Base-by-base conservation (phyloP, 176 grass and related monocot species). In the Puccinellia tenuiflora region DNA sequence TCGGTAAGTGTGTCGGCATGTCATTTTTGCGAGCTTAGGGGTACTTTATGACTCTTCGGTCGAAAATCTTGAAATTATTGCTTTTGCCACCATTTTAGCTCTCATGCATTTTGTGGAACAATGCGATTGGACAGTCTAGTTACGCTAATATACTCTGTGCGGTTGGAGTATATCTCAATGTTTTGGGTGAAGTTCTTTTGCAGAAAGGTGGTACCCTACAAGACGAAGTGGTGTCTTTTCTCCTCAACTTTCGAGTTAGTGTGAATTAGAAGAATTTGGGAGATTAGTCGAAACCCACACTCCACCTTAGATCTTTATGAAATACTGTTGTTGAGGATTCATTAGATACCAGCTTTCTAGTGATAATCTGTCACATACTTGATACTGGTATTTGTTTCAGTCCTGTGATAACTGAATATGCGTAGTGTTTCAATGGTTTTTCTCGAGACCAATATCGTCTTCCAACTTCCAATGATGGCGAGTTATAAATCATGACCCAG, bases 191-290 rank as follows among this genome's bases (percentile, higher is more conserved):
- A 80, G 6, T 24, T 69, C 45, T 78, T 81, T 45, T 72, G 65
- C 54, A 55, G 7, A 82, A 86, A 88, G 76, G 54, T 78, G 68
- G 26, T 64, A 82, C 52, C 63, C 54, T 70, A 61, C 30, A 42
- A 42, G 78, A 76, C 51, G 20, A 82, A 73, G 88, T 86, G 64
- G 21, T 57, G 54, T 66, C 66, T 64, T 82, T 57, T 64, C 74
- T 79, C 75, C 20, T 35, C n/a, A 70, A 55, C 55, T 83, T 72
- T 81, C 0, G 26, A 77, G 53, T 64, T 56, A 33, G 26, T 59
- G 28, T 67, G 59, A 83, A 59, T n/a, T 72, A 38, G 34, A 81
- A 37, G 53, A 77, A 71, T 70, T 71, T 45, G 34, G 25, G 70
- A 82, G 25, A 15, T 76, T 64, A 47, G 31, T 40, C 16, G 25